Evolutionary conservation across 331 rosid genomes (phyloP), one percentile per base, ranked within the genome.

Genomic region (Rhamnella rubrinervis): DNA sequence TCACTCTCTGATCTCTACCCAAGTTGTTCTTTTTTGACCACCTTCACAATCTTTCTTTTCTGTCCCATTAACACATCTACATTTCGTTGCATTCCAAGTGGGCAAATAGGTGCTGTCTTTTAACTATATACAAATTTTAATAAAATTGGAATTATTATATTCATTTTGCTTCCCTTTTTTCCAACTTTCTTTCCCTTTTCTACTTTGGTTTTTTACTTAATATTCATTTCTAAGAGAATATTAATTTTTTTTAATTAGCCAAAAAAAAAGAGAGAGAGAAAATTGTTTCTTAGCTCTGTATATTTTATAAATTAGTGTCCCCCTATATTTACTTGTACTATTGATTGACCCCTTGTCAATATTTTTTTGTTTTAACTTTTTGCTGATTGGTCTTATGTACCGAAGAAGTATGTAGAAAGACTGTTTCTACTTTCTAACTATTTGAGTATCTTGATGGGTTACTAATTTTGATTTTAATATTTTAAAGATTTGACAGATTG

Each of bases 321-420:
- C 74, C 81, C 83, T 67, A 72, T 65, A 62, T 15, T 81, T 66
- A 64, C 80, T 80, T 71, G 77, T 68, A 59, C 49, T 57, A 12
- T 55, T 73, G 41, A 44, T 31, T 31, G 35, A 31, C 47, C 69
- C 71, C 31, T 58, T 72, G 49, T 75, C 68, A 77, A 64, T 61
- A 0, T 2, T 26, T 26, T 26, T 71, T 37, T 67, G 39, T 60
- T 71, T 76, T 78, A 75, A 80, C 75, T 88, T 81, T 87, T 80
- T 68, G 60, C 35, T 69, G 66, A 63, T 55, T 19, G 80, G 44
- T 69, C 57, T 59, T 77, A 63, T 64, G 13, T 81, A 63, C 46
- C 39, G 47, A 76, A 73, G 50, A 62, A 78, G 65, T 46, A 35
- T 73, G 51, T 75, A 59, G 20, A 67, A 73, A 72, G 61, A 67